A percentile compares a stretch with the other conserved stretches of the same genome.
Evolutionary conservation across 2,329 filamentous ascomycete species (phyloP).

Genomic region (Scopulariopsis brevicaulis): DNA sequence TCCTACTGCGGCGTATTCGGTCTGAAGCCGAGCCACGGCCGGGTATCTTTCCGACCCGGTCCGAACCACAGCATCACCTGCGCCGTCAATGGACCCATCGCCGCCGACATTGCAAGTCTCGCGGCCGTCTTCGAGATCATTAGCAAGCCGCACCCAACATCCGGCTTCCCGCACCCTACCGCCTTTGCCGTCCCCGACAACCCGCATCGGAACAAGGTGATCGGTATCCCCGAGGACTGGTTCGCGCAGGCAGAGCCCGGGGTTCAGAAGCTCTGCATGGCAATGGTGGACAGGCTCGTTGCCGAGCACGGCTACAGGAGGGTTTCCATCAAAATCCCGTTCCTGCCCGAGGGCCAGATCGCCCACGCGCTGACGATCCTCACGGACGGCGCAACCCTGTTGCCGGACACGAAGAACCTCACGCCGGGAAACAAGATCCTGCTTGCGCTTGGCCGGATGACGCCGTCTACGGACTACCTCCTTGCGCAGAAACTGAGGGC

Average conservation of each 20-base stretch:
- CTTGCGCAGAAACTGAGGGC: slow-evolving; percentile 59
- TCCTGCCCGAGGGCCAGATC: slow-evolving; percentile 51
- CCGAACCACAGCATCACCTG: slow-evolving; percentile 48
- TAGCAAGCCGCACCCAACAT: slow-evolving; percentile 48
- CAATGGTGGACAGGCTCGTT: slow-evolving; percentile 40
- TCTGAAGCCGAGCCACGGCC: slow-evolving; percentile 58
- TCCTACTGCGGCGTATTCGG: slow-evolving; percentile 65
- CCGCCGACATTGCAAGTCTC: slow-evolving; percentile 54
- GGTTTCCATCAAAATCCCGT: slow-evolving; percentile 46
- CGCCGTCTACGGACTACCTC: slow-evolving; percentile 54
- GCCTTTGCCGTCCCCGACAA: slow-evolving; percentile 13
- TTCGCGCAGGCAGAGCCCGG: slow-evolving; percentile 33
- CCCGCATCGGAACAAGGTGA: slow-evolving; percentile 26
- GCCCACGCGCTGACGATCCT: slow-evolving; percentile 68
- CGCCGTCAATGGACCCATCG: slow-evolving; percentile 56
- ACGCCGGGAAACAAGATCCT: slow-evolving; percentile 55
- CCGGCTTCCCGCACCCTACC: slow-evolving; percentile 34
- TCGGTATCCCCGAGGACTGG: slow-evolving; percentile 58
- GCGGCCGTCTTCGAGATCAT: slow-evolving; percentile 54
- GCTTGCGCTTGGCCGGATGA: slow-evolving; percentile 49
- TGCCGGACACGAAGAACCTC: slow-evolving; percentile 35
- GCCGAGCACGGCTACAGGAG: slow-evolving; percentile 37
- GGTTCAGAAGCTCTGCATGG: slow-evolving; percentile 27
- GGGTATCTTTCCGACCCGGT: slow-evolving; percentile 51
- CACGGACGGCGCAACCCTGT: slow-evolving; percentile 40